Evolutionary conservation across 2,329 filamentous ascomycete species (phyloP).

Genomic region (Cytospora mali): DNA sequence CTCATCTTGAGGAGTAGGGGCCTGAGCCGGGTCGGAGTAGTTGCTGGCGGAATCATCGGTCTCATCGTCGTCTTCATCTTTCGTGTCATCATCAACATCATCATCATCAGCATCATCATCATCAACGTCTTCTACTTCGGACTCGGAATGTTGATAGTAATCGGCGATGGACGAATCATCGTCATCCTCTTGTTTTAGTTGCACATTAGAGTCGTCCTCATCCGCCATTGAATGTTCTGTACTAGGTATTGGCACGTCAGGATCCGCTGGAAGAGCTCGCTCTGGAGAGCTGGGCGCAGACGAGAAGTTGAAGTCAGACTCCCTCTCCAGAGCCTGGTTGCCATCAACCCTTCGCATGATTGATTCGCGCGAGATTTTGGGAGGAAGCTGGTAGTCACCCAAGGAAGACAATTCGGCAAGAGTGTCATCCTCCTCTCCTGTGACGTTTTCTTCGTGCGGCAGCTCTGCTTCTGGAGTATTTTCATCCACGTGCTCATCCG

Average conservation of each 20-base stretch:
- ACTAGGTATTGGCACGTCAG: conserved; percentile 87
- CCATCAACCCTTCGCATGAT: conserved; percentile 87
- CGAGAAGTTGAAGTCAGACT: conserved; percentile 67
- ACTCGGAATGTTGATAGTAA: conserved; percentile 60
- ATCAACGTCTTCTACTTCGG: conserved; percentile 37
- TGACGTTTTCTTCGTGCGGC: conserved; percentile 43
- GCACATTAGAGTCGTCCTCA: conserved; percentile 62
- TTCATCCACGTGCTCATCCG: conserved; percentile 45
- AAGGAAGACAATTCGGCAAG: conserved; percentile 62
- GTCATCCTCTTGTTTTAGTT: conserved; percentile 48
- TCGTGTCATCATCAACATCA: conserved; percentile 34
- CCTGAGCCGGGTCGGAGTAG: conserved; percentile 52
- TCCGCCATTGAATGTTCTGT: conserved; percentile 70
- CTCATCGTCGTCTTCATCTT: conserved; percentile 47
- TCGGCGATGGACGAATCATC: conserved; percentile 71
- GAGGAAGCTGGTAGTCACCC: conserved; percentile 67
- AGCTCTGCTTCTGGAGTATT: conserved; percentile 47
- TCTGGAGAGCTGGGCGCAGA: conserved; percentile 61
- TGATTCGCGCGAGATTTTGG: conserved; percentile 88
- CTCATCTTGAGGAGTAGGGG: conserved; percentile 33
- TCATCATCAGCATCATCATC: conserved; percentile 33
- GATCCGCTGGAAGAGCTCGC: conserved; percentile 69
- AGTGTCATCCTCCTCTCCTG: conserved; percentile 60
- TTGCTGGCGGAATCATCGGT: conserved; percentile 59
- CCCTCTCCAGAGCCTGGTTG: conserved; percentile 55